Evolutionary conservation across 805 yeast species (phyloP), one percentile per base, ranked within the genome.

Genomic region (Wickerhamiella azyma): DNA sequence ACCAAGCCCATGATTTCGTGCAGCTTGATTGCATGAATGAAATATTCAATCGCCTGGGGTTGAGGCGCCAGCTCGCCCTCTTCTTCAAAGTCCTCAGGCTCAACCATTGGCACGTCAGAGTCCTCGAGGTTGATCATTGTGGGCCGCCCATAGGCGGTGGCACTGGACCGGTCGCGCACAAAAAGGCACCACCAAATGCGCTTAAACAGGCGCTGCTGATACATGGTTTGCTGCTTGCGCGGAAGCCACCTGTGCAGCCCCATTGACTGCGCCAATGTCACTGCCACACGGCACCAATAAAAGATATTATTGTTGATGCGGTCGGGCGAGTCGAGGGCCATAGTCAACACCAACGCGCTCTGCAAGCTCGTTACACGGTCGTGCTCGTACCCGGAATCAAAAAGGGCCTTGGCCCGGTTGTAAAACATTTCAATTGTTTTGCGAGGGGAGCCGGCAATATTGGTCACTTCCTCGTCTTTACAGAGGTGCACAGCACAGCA

Each of bases 151-250:
- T 77, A 77, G 0, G 86, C 84, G 43, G 80, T 71, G 2, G 86
- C 77, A 9, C 77, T 75, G 36, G 74, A 67, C 19, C 85, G 65
- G 60, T 83, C 94, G 53, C 83, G 77, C 48, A 76, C 74, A 59
- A 78, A 79, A 17, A 84, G 62, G 50, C 76, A 68, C 94, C 94
- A 83, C 85, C 86, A 83, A 11, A 81, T 67, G 37, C 86, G 66
- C 52, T 79, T 71, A 71, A 80, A 76, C 35, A 77, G 58, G 49
- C 73, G 73, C 21, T 62, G 55, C 41, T 73, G 69, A 17, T 68
- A 58, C 14, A 59, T 59, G 26, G 71, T 60, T 41, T 72, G 61
- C 24, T 57, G 60, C 36, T 74, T 69, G 50, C 69, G 74, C 9
- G 47, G 39, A 4, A 38, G 9, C 45, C 47, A 37, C 51, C 84